Conservation (phyloP, 805 yeast genomes). For the Candida germanica region DNA sequence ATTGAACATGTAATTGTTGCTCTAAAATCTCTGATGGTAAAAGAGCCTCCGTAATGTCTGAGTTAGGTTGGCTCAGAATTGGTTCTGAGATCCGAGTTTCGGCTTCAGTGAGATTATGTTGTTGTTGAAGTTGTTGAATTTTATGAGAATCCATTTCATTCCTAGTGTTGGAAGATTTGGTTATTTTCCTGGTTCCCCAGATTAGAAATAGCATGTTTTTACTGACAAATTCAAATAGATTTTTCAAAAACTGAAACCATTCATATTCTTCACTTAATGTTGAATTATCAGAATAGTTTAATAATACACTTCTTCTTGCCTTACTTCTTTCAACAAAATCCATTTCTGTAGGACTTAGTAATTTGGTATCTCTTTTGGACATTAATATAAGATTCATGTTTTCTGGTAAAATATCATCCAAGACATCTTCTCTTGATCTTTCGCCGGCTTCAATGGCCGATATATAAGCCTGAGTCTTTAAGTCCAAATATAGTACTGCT, state of each 20-base stretch:
- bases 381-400: constrained; percentile 50
- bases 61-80: not conserved
- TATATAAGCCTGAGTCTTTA: constrained; percentile 93
- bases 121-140: constrained; percentile 5
- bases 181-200: constrained; percentile 57
- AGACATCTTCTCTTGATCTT: constrained; percentile 59
- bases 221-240: constrained; percentile 71
- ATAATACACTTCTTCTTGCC: constrained; percentile 62
- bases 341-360: constrained; percentile 68
- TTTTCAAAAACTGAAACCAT: constrained; percentile 82
- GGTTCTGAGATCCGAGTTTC: not conserved
- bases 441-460: constrained; percentile 73
- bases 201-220: constrained; percentile 69
- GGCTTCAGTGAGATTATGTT: constrained; percentile 3
- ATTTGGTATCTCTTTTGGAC: constrained; percentile 29
- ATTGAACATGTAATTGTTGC: constrained; percentile 39
- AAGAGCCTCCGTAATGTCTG: constrained; percentile 28
- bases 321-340: constrained; percentile 77
- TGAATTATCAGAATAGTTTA: constrained; percentile 44
- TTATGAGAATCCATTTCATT: constrained; percentile 6
- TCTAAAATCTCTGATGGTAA: constrained; percentile 44
- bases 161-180: constrained; percentile 1
- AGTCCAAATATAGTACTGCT: constrained; percentile 73
- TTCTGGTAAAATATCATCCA: constrained; percentile 73
- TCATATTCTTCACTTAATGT: constrained; percentile 70